Evolutionary conservation across 2,329 filamentous ascomycete genomes (phyloP).

Genomic region (Neopestalotiopsis clavispora): DNA sequence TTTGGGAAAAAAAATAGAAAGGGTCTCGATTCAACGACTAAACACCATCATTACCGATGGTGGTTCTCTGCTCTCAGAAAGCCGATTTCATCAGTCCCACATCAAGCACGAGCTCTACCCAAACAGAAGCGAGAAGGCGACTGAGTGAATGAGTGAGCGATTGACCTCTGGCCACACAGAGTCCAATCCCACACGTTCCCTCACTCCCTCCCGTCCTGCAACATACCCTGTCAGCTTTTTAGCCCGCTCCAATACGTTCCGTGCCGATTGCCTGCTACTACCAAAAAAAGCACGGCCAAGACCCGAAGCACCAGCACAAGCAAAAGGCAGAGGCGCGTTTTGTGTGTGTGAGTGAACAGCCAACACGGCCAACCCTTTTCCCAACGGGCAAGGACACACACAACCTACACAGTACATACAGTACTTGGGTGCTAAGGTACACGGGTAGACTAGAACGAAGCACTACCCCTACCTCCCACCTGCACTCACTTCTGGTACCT

Average conservation of each 20-base stretch:
- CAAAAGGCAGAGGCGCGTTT: background rate
- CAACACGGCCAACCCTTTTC: constrained; percentile 5
- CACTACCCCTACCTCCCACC: background rate
- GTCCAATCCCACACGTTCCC: too few relatives aligned
- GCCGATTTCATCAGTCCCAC: background rate
- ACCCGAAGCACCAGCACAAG: background rate
- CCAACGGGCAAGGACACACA: background rate
- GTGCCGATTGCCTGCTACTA: constrained; percentile 5
- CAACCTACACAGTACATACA: too few relatives aligned
- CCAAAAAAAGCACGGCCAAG: background rate
- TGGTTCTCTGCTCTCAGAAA: background rate
- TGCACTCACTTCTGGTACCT: too few relatives aligned
- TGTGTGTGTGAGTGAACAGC: background rate
- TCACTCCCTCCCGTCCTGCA: constrained; percentile 1
- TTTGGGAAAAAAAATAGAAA: background rate
- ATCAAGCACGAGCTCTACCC: background rate
- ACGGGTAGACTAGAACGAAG: too few relatives aligned
- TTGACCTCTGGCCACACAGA: too few relatives aligned
- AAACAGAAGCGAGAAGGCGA: background rate
- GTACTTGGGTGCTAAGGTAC: too few relatives aligned
- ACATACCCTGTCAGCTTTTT: constrained; percentile 14
- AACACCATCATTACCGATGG: background rate
- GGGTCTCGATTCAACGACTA: background rate
- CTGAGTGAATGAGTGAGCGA: too few relatives aligned
- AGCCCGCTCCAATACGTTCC: constrained; percentile 10